Evolutionary conservation across 163 green algal genomes (phyloP).

Genomic region (Chlorella variabilis): DNA sequence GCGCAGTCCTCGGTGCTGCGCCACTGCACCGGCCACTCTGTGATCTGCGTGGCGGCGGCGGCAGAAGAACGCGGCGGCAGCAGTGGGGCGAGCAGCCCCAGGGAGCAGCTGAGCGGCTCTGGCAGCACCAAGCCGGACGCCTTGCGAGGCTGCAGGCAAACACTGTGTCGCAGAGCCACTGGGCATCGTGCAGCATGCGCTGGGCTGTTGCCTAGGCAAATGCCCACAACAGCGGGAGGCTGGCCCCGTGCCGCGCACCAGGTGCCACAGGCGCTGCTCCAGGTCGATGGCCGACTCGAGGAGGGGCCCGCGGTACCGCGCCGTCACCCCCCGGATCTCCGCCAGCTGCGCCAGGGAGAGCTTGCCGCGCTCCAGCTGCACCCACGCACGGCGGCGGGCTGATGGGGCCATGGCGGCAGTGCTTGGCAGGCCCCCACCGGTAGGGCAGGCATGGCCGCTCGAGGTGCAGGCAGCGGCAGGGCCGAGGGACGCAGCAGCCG

Average conservation of each 20-base stretch:
- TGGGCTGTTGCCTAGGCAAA: too few species aligned
- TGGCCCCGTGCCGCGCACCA: too few species aligned
- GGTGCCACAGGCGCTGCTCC: conserved; percentile 69
- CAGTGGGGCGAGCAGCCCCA: background rate
- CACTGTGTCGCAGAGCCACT: too few species aligned
- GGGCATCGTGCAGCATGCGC: too few species aligned
- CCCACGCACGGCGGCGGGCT: background rate
- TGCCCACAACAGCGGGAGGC: too few species aligned
- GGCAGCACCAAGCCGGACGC: conserved; percentile 46
- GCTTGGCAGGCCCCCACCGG: too few species aligned
- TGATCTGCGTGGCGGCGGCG: background rate
- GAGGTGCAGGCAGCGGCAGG: too few species aligned
- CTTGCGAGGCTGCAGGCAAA: too few species aligned
- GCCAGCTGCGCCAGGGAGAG: conserved; percentile 40
- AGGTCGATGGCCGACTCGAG: conserved; percentile 73
- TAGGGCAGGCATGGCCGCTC: too few species aligned
- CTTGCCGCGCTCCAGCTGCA: conserved; percentile 48
- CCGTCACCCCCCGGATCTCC: conserved; percentile 47
- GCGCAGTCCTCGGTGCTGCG: conserved; percentile 10
- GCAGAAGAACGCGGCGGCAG: background rate
- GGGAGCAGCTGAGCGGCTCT: conserved; percentile 33
- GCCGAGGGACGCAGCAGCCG: too few species aligned
- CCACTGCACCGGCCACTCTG: background rate
- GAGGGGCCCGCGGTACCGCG: conserved; percentile 63
- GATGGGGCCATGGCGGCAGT: too few species aligned